Percentiles rank a stretch among this genome's conserved stretches.
Conservation (phyloP, 2,329 filamentous ascomycete species). For the Septoria linicola region DNA sequence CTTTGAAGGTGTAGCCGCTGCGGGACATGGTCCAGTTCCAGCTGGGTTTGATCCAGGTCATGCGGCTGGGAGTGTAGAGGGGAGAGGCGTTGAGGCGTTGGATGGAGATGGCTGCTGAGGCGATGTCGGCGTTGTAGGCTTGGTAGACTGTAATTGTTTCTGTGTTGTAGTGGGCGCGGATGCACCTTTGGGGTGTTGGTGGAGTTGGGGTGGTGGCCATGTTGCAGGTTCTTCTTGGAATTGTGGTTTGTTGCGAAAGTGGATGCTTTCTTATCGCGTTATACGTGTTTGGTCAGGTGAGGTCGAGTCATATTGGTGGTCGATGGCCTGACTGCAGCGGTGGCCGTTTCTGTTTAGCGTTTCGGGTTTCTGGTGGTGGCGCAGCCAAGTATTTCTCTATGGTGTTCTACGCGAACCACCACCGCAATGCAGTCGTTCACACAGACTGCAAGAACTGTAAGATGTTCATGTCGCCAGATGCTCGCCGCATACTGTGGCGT, state of each 20-base stretch:
- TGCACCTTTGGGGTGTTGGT: neutral
- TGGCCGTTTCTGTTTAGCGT: neutral
- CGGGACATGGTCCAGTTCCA: slow-evolving; percentile 18
- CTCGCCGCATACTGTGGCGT: too few relatives aligned
- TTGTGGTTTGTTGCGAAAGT: too few relatives aligned
- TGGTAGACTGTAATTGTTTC: slow-evolving; percentile 10
- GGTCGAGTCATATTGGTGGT: too few relatives aligned
- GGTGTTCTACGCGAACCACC: too few relatives aligned
- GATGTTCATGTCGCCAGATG: too few relatives aligned
- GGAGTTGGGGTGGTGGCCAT: too few relatives aligned
- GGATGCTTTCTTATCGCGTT: too few relatives aligned
- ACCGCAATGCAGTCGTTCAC: too few relatives aligned
- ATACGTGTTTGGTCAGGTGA: too few relatives aligned
- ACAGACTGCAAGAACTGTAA: too few relatives aligned
- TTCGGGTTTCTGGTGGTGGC: slow-evolving; percentile 5
- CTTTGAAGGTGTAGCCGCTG: slow-evolving; percentile 12
- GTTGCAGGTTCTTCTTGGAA: too few relatives aligned
- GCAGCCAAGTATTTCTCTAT: too few relatives aligned
- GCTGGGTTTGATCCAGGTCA: slow-evolving; percentile 15
- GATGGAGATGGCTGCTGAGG: slow-evolving; percentile 2
- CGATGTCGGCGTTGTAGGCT: slow-evolving; percentile 13
- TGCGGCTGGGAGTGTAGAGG: slow-evolving; percentile 8
- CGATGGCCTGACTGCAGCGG: neutral
- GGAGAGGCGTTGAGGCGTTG: slow-evolving; percentile 6
- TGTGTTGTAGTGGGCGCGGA: slow-evolving; percentile 10